These are phyloP conservation scores for Boletus sp. DNA, from an alignment of 768 basidiomycete genomes.

Conservation along the genomic window DNA sequence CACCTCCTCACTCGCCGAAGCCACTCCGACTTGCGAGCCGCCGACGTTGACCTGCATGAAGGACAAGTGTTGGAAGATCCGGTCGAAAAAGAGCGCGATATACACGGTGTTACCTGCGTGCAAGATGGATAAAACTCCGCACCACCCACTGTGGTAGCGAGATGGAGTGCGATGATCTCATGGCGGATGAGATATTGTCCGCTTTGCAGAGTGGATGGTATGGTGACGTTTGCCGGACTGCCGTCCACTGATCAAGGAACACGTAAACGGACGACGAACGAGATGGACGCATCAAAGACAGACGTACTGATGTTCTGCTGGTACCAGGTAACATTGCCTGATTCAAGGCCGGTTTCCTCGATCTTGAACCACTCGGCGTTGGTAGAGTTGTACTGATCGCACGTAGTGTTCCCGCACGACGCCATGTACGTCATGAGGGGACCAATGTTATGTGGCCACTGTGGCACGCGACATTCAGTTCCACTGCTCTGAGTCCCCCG, in stretches of 20 bases:
- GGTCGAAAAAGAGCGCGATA: slow-evolving; percentile 12
- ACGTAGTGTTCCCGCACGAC: slow-evolving; percentile 52
- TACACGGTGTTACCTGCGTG: slow-evolving; percentile 35
- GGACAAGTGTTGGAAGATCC: background rate
- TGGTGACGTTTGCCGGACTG: slow-evolving; percentile 35
- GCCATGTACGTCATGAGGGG: slow-evolving; percentile 77
- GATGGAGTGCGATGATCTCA: slow-evolving; percentile 77
- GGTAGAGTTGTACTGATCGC: slow-evolving; percentile 56
- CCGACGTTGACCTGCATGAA: slow-evolving; percentile 46
- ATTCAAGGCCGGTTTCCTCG: slow-evolving; percentile 45
- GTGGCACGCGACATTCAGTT: background rate
- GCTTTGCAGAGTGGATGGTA: slow-evolving; percentile 52
- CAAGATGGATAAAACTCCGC: slow-evolving; percentile 84
- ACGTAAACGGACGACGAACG: background rate
- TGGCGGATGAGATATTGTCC: slow-evolving; percentile 77
- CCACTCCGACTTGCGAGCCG: slow-evolving; percentile 51
- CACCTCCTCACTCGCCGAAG: slow-evolving; percentile 49
- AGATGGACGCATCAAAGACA: background rate
- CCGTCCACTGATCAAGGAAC: slow-evolving; percentile 36
- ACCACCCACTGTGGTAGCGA: slow-evolving; percentile 51
- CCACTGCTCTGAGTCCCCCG: background rate
- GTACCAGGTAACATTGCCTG: slow-evolving; percentile 41
- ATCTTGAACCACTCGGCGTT: slow-evolving; percentile 76
- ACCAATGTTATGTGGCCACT: slow-evolving; percentile 60
- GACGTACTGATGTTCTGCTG: slow-evolving; percentile 53